Percentiles rank a stretch among this genome's conserved stretches.
Conservation (phyloP, 495 filamentous ascomycete species). For the Pseudomonodictys pantanalensis region DNA sequence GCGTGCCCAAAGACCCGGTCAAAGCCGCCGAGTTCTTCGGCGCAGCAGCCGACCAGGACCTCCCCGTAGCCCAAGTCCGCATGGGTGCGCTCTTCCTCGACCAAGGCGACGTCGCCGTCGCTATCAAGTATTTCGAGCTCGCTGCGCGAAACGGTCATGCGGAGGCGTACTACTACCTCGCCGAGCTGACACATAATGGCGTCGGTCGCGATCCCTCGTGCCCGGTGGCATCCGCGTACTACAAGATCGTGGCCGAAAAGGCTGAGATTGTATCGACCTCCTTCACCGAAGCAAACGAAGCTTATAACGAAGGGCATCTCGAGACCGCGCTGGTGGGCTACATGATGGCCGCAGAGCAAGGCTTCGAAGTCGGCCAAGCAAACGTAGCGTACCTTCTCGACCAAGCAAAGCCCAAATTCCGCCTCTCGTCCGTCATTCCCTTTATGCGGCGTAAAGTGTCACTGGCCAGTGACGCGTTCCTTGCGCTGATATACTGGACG, state of each 20-base stretch:
- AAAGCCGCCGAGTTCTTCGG: conserved; percentile 80
- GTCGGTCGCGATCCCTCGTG: conserved; percentile 80
- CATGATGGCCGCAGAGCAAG: conserved; percentile 93
- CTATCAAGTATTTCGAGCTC: conserved; percentile 86
- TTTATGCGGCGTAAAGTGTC: conserved; percentile 29
- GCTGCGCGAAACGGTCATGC: conserved; percentile 84
- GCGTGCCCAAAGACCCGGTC: conserved; percentile 67
- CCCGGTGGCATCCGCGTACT: conserved; percentile 76
- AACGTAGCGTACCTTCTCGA: conserved; percentile 94
- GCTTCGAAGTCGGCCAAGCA: conserved; percentile 86
- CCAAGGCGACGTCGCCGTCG: conserved; percentile 73
- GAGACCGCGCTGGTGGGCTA: conserved; percentile 81
- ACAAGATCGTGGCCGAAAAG: conserved; percentile 91
- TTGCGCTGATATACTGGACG: conserved; percentile 95
- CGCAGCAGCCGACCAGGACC: conserved; percentile 78
- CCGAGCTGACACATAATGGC: conserved; percentile 80
- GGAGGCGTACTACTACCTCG: conserved; percentile 93
- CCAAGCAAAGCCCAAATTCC: conserved; percentile 64
- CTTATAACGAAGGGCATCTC: conserved; percentile 79
- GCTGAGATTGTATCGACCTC: conserved; percentile 81
- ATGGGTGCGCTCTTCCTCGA: conserved; percentile 86
- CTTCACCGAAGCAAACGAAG: conserved; percentile 80
- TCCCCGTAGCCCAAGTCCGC: conserved; percentile 75
- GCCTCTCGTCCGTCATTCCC: conserved; percentile 44
- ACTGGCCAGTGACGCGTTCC: conserved; percentile 64